Base-by-base conservation (phyloP, 2,329 filamentous ascomycete species). In the Xylaria sp. region DNA sequence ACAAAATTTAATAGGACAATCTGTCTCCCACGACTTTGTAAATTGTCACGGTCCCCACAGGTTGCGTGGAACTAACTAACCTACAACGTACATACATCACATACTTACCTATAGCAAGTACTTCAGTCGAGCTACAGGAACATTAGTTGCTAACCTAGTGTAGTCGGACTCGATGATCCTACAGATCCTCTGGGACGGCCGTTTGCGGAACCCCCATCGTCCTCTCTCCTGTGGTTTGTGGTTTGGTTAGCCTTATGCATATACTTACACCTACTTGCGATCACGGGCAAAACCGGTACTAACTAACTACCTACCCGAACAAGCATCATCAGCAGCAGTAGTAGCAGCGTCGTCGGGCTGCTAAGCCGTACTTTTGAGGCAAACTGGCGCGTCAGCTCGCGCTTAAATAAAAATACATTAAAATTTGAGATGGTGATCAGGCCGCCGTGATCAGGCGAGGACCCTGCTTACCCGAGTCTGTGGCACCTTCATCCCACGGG, bases 391-490 rank as follows among this genome's bases (percentile, higher is more conserved):
- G 65, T 59, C 61, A 68, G 65, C 57, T 61, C 14, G 19, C 61
- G 61, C 47, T 42, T 42, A 42, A 42, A 55, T 66, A 21, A 42
- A 64, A 17, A 59, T 36, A 59, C 32, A 50, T 53, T 61, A 24
- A 66, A 67, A 48, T 54, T 59, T 57, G 42, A 59, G 53, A 57
- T 67, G 66, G 24, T 51, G 65, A 68, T 65, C 56, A 65, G 51
- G 59, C 53, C 42, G 42, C 42, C 42, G 42, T 48, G 65, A 68
- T 61, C 57, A 61, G 53, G 59, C 54, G 42, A 59, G 17, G 32
- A 57, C 59, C 55, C 62, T 59, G 48, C 62, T 64, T 71, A 63
- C 69, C 45, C 67, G 64, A 71, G 66, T 45, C 60, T 55, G 30
- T 60, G 69, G 69, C 39, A 69, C 63, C 56, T 45, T 68, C 59